Evolutionary conservation across 2,329 filamentous ascomycete genomes (phyloP).

Genomic region (Ceratocystis cacaofunesta): DNA sequence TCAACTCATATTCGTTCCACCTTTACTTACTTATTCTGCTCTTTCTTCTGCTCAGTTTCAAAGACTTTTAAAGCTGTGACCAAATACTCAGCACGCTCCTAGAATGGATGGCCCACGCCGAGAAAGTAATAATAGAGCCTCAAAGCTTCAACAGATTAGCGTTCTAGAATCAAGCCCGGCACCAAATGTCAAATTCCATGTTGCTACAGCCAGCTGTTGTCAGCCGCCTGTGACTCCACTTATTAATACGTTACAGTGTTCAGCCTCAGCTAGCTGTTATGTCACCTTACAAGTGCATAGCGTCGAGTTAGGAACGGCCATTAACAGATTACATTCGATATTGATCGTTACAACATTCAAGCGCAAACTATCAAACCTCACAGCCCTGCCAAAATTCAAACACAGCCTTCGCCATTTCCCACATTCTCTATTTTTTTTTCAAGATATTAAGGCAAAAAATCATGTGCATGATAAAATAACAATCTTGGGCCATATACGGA

Average conservation of each 20-base stretch:
- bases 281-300: too few species aligned
- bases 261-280: too few species aligned
- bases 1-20: too few species aligned
- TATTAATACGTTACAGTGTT: too few species aligned
- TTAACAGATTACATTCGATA: background rate
- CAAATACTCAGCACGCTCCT: background rate
- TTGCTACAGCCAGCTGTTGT: background rate
- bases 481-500: background rate
- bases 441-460: background rate
- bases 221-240: background rate
- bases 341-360: background rate
- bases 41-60: background rate
- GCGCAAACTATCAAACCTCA: background rate
- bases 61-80: background rate
- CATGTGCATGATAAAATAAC: background rate
- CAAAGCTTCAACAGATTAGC: background rate
- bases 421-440: background rate
- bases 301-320: too few species aligned
- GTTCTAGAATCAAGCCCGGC: background rate
- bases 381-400: background rate
- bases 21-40: background rate
- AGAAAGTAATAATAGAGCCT: constrained; percentile 4
- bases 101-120: background rate
- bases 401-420: background rate
- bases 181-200: background rate